Percentiles rank a stretch among this genome's conserved stretches.
Conservation (phyloP, 139 green algal genomes). For the Tetraselmis striata region DNA sequence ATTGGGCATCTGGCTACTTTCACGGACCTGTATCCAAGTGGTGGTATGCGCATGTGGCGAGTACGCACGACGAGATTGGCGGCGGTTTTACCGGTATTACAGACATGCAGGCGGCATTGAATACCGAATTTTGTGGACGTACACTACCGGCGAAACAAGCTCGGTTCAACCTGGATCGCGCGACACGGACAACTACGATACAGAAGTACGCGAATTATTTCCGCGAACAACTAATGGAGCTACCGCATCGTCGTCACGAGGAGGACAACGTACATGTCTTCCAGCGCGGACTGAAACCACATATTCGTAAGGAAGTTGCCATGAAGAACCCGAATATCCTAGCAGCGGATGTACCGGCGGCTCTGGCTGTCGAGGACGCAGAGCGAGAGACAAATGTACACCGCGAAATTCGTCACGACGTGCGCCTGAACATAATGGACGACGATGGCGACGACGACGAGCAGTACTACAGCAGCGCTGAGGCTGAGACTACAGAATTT, state of each 20-base stretch:
- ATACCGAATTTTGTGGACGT: not conserved
- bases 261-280: not conserved
- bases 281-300: not conserved
- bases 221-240: not conserved
- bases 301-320: not conserved
- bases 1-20: not conserved
- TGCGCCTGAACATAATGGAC: no score
- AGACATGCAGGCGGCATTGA: not conserved
- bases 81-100: not conserved
- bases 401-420: no score
- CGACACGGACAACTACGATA: not conserved
- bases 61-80: not conserved
- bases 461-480: no score
- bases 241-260: not conserved
- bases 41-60: not conserved
- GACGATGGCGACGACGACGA: no score
- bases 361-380: not conserved
- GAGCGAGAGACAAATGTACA: no score
- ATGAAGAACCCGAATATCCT: not conserved
- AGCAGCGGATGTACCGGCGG: not conserved
- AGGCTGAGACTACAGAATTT: no score
- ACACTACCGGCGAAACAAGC: not conserved
- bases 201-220: not conserved
- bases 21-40: not conserved
- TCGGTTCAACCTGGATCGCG: not conserved